These are phyloP conservation scores for Quercus aquifolioides DNA, from an alignment of 306 rosid genomes.

Conservation along the genomic window DNA sequence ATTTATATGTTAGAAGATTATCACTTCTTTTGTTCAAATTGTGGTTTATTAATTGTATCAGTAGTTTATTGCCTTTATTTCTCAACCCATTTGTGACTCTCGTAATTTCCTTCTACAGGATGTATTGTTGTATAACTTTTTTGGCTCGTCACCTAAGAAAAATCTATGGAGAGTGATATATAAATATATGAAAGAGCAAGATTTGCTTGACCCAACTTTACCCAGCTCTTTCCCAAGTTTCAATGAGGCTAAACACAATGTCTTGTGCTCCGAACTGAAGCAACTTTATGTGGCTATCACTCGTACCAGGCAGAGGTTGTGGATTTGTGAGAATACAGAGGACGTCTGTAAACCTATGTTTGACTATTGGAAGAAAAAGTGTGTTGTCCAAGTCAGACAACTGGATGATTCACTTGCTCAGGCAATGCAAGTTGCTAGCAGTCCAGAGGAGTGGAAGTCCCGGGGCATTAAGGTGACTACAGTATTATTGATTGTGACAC, in stretches of 20 bases:
- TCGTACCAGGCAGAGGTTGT: slow-evolving; percentile 70
- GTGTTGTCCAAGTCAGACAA: slow-evolving; percentile 60
- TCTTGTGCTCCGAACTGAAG: slow-evolving; percentile 71
- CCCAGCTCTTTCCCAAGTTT: slow-evolving; percentile 29
- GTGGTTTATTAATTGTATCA: background rate
- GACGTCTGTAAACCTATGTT: slow-evolving; percentile 49
- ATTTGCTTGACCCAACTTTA: slow-evolving; percentile 36
- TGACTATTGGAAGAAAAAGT: slow-evolving; percentile 62
- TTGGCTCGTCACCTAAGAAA: slow-evolving; percentile 58
- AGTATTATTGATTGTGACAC: background rate
- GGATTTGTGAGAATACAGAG: slow-evolving; percentile 60
- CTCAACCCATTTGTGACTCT: background rate
- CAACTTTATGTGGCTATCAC: slow-evolving; percentile 74
- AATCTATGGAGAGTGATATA: slow-evolving; percentile 74
- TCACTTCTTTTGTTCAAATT: background rate
- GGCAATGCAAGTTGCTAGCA: slow-evolving; percentile 76
- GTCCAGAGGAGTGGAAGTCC: slow-evolving; percentile 67
- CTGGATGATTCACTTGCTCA: slow-evolving; percentile 71
- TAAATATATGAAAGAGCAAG: slow-evolving; percentile 57
- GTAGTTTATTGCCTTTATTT: background rate
- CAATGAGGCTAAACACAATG: slow-evolving; percentile 54
- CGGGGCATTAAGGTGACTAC: slow-evolving; percentile 64
- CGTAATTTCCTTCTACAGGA: slow-evolving; percentile 38
- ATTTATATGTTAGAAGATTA: background rate
- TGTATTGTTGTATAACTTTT: slow-evolving; percentile 67